Base-by-base conservation (phyloP, 2,329 filamentous ascomycete genomes). In the Grosmannia clavigera region DNA sequence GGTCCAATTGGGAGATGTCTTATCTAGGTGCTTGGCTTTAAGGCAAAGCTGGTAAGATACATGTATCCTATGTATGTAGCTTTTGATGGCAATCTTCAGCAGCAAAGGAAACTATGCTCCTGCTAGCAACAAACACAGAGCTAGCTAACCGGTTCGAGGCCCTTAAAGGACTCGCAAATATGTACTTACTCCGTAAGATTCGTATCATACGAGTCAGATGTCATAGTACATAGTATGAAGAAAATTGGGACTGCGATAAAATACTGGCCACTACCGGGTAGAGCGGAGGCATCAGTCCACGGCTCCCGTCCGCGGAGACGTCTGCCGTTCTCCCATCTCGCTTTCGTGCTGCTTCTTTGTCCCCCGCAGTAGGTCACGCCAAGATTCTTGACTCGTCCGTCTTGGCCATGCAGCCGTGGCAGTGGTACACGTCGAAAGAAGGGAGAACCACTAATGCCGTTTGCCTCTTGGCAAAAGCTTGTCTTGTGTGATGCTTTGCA, bases 391-490 rank as follows among this genome's bases (percentile, higher is more conserved):
- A 43, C 22, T 35, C 33, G 14, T 33, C 12, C 19, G 29, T 53
- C 51, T 53, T 53, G 51, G 51, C 51, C 27, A 5, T 33, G 16
- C 1, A 14, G n/a, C 22, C 38, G 22, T 35, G 22, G 33, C 19
- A 22, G 48, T 40, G 11, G 38, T 38, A 51, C 56, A 35, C 19
- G 56, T 58, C 46, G 22, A 51, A 22, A 29, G 27, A 46, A 46
- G 19, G 16, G 43, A 19, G 19, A 46, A 46, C 43, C 43, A 29
- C 29, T 35, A 51, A 50, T 31, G 35, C 57, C 22, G 48, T 33
- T 22, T 40, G 2, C 7, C 12, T 51, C 60, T 61, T 61, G 60
- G 60, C 60, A 58, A 61, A 61, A 61, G 60, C 60, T 61, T 61
- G 53, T 58, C 60, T 56, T 43, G 55, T 50, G 40, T 40, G 29